These are phyloP conservation scores for Zasmidium angulare DNA, from an alignment of 2,329 filamentous ascomycete genomes.

Conservation along the genomic window DNA sequence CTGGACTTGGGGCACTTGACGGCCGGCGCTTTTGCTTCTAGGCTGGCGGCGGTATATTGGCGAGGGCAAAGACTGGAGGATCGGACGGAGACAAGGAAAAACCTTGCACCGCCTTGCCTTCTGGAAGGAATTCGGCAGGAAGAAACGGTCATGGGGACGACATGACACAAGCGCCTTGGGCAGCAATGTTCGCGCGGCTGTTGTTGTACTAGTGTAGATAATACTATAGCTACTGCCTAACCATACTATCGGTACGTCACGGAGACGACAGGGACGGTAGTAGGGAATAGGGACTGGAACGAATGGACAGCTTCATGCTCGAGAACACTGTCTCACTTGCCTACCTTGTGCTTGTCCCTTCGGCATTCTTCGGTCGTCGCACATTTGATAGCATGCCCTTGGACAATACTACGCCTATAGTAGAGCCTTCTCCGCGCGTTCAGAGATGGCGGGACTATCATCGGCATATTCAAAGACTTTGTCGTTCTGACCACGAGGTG, in stretches of 20 bases:
- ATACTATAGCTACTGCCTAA: background rate
- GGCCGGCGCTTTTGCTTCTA: too few species aligned
- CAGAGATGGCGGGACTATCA: too few species aligned
- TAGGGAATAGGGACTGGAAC: too few species aligned
- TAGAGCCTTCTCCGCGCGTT: background rate
- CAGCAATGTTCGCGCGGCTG: background rate
- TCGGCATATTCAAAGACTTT: too few species aligned
- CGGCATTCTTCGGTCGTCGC: background rate
- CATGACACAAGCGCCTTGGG: conserved; percentile 1
- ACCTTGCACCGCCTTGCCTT: background rate
- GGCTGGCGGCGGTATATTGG: background rate
- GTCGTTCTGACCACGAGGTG: too few species aligned
- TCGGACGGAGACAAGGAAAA: background rate
- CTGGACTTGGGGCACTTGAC: background rate
- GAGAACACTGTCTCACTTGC: background rate
- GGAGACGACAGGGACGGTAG: background rate
- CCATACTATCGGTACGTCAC: background rate
- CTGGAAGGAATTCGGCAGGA: conserved; percentile 9
- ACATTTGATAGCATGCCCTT: background rate
- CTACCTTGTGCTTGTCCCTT: background rate
- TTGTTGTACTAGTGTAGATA: conserved; percentile 5
- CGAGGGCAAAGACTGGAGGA: background rate
- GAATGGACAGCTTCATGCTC: background rate
- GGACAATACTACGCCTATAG: background rate
- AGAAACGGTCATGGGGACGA: background rate